Evolutionary conservation across 164 flowering plant genomes (phyloP).

Genomic region (Tetrastigma voinierianum): DNA sequence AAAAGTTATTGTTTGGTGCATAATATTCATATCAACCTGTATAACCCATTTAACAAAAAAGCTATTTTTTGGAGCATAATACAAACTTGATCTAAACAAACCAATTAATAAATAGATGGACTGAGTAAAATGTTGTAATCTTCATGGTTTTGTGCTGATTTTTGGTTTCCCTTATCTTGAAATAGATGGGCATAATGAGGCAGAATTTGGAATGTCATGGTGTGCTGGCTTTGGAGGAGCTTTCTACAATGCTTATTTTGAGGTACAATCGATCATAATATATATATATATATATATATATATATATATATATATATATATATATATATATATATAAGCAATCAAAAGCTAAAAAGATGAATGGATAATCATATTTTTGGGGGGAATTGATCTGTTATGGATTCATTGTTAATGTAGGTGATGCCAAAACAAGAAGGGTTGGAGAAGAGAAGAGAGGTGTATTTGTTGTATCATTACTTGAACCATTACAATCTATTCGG

Average conservation of each 20-base stretch:
- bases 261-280: slow-evolving; percentile 48
- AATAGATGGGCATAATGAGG: slow-evolving; percentile 94
- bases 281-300: too few species aligned
- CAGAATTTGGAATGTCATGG: slow-evolving; percentile 99
- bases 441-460: slow-evolving; percentile 83
- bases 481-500: slow-evolving; percentile 96
- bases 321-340: too few species aligned
- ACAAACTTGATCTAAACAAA: too few species aligned
- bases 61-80: too few species aligned
- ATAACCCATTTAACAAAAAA: too few species aligned
- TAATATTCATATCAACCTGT: too few species aligned
- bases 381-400: too few species aligned
- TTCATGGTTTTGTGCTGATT: not conserved
- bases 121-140: too few species aligned
- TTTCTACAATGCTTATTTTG: slow-evolving; percentile 81
- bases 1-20: too few species aligned
- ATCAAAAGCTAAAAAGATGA: not conserved
- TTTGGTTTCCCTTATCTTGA: not conserved
- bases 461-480: slow-evolving; percentile 88
- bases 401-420: slow-evolving; percentile 47
- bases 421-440: slow-evolving; percentile 94
- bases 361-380: not conserved
- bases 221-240: slow-evolving; percentile 97
- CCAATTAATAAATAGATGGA: too few species aligned
- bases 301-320: too few species aligned